Evolutionary conservation across 1,284 basidiomycete genomes (phyloP), one percentile per base, ranked within the genome.

Genomic region (Macrocystidia cucumis): DNA sequence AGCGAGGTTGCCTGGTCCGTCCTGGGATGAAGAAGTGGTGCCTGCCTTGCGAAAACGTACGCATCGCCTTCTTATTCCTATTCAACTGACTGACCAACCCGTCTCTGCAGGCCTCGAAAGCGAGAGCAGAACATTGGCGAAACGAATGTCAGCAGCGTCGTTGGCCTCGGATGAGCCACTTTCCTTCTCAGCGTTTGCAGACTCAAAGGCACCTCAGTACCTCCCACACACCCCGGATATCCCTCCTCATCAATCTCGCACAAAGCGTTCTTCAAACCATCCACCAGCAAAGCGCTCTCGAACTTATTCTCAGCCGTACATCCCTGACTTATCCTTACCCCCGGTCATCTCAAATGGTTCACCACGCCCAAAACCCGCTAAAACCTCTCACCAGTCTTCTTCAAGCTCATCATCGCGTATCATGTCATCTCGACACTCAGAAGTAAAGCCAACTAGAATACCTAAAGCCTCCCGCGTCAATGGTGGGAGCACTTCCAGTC

Each of bases 1-100:
- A 41, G 67, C 71, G 35, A 56, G 69, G 29, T 56, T 58, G 20
- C 57, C 67, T 45, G 69, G 69, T 32, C 74, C 72, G 26, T 72
- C 69, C 22, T 83, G 78, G 78, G 78, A 80, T 51, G 77, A 80
- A 49, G 69, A 72, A 38, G 79, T 83, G 42, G 78, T 83, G 19
- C 78, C 79, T 40, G 71, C 77, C 32, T 61, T 83, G 34, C 69
- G 78, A 48, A 78, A 81, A 69, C 73, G 79, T 82, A 57, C 48
- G 65, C 60, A 35, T 41, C 35, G 39, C 34, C 24, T 38, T 36
- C 23, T 31, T 20, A 28, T 35, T 29, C 34, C 26, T 34, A 28
- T 35, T 29, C 32, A 34, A 33, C 20, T 31, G 29, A n/a, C n/a
- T n/a, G 35, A 25, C 35, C 13, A 30, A 40, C 32, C 37, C 27